Percentiles rank a stretch among this genome's conserved stretches.
phyloP scores from a whole-genome alignment of 2,329 filamentous ascomycete species.

The Paraphoma sp. region DNA sequence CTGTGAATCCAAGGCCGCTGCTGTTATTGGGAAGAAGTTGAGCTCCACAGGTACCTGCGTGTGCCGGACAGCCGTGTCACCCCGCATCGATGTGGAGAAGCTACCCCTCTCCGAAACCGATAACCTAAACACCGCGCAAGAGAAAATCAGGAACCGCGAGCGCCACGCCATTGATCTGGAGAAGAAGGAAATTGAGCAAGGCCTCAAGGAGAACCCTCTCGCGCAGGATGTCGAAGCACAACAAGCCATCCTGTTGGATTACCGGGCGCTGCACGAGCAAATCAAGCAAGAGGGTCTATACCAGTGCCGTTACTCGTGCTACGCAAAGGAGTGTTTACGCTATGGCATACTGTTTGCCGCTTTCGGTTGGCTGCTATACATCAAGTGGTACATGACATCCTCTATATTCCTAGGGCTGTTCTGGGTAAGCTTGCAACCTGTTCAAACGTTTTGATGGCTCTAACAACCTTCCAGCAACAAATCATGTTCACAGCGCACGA shows the following conservation, averaged over 20 bases:
- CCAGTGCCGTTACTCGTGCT: constrained; percentile 64
- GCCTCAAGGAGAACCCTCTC: constrained; percentile 54
- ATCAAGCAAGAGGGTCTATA: constrained; percentile 65
- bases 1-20: constrained; percentile 27
- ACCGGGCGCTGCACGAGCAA: constrained; percentile 62
- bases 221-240: constrained; percentile 61
- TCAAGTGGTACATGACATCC: constrained; percentile 64
- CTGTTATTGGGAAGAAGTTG: constrained; percentile 34
- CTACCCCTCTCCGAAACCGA: constrained; percentile 13
- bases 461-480: constrained; percentile 59
- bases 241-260: constrained; percentile 61
- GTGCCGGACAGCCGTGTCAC: constrained; percentile 1
- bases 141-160: constrained; percentile 30
- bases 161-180: constrained; percentile 44
- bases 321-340: constrained; percentile 64
- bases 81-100: constrained; percentile 20
- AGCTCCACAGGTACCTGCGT: constrained; percentile 30
- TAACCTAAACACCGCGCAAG: constrained; percentile 10
- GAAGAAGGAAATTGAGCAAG: constrained; percentile 46
- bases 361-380: constrained; percentile 56
- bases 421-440: constrained; percentile 56
- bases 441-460: not conserved
- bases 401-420: constrained; percentile 67
- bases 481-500: constrained; percentile 74
- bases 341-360: constrained; percentile 59